phyloP scores from a whole-genome alignment of 768 basidiomycete species.

The Tricholoma matsutake region DNA sequence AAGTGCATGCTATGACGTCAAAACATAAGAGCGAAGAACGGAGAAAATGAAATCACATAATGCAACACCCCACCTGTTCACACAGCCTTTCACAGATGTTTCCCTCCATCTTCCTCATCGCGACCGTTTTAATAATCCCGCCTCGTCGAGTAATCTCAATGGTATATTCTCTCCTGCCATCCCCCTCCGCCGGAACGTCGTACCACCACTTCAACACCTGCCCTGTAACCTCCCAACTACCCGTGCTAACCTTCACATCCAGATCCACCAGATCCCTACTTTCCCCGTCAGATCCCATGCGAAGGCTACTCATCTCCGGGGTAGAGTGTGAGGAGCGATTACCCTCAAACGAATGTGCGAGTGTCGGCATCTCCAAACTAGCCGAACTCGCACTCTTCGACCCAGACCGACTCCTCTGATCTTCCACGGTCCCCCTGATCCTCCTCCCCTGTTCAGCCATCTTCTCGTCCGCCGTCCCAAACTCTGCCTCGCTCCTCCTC shows the following conservation, averaged over 20 bases:
- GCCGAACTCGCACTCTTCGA: conserved; percentile 8
- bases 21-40: not conserved
- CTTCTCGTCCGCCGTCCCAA: not conserved
- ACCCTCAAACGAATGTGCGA: not conserved
- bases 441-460: conserved; percentile 5
- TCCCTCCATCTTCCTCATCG: not conserved
- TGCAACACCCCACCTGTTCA: conserved; percentile 12
- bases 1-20: not conserved
- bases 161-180: conserved; percentile 32
- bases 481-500: not conserved
- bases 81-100: conserved; percentile 22
- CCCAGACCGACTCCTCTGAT: conserved; percentile 14
- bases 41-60: conserved; percentile 19
- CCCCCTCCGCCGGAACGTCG: conserved; percentile 35
- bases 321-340: not conserved
- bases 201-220: conserved; percentile 57
- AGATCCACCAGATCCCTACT: conserved; percentile 36
- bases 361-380: not conserved
- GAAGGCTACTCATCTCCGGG: not conserved
- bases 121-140: conserved; percentile 26
- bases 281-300: not conserved
- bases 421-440: conserved; percentile 14
- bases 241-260: conserved; percentile 42
- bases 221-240: conserved; percentile 42
- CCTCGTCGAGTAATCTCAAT: conserved; percentile 32